A percentile compares a stretch with the other conserved stretches of the same genome.
These are phyloP conservation scores for Inga oerstediana DNA, from an alignment of 306 rosid species.

Conservation along the genomic window DNA sequence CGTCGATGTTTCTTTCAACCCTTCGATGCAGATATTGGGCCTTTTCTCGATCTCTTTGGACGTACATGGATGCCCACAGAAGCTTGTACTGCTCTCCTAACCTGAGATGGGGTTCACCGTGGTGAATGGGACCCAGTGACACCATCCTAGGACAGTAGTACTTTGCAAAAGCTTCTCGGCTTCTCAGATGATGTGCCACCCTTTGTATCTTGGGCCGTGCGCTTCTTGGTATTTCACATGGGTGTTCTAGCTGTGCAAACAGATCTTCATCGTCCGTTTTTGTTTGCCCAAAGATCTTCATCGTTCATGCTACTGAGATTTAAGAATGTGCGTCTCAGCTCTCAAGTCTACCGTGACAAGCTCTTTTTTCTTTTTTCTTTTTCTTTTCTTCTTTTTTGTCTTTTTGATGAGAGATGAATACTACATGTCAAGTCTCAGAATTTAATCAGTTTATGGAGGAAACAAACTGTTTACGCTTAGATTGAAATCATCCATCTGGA, in stretches of 20 bases:
- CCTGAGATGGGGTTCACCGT: background rate
- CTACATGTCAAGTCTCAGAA: no score
- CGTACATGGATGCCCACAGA: background rate
- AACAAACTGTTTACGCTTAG: background rate
- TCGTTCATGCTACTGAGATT: background rate
- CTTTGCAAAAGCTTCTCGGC: background rate
- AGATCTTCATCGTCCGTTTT: background rate
- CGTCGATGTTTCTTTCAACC: background rate
- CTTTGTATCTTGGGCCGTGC: slow-evolving; percentile 13
- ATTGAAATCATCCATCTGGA: background rate
- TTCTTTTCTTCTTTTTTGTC: no score
- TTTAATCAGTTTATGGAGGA: no score
- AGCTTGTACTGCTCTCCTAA: slow-evolving; percentile 28
- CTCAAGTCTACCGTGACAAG: background rate
- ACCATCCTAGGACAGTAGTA: background rate
- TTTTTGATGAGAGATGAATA: background rate
- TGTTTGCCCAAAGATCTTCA: no score
- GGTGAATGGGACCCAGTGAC: slow-evolving; percentile 34
- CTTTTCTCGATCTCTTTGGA: background rate
- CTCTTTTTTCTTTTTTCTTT: no score
- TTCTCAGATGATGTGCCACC: slow-evolving; percentile 13
- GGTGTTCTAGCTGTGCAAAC: background rate
- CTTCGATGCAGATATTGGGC: background rate
- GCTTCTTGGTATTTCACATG: background rate
- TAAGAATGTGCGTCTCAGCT: background rate